These are phyloP conservation scores for Citrus medica DNA, from an alignment of 345 rosid species.

Conservation along the genomic window DNA sequence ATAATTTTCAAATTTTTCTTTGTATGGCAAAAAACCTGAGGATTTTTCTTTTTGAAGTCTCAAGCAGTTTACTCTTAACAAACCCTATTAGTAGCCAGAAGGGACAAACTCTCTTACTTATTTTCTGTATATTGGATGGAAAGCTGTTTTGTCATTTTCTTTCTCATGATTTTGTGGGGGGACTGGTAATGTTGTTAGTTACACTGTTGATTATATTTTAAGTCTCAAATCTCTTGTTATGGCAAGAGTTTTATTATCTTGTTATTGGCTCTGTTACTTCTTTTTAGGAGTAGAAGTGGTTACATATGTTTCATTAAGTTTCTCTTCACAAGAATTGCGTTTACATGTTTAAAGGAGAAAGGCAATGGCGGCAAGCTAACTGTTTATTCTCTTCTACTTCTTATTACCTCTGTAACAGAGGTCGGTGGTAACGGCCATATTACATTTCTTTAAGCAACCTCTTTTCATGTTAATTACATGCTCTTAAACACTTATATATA, in stretches of 20 bases:
- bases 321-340: slow-evolving; percentile 29
- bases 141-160: neutral
- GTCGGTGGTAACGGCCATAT: slow-evolving; percentile 28
- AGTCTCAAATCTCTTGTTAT: neutral
- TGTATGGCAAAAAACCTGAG: no score
- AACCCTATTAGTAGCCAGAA: neutral
- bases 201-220: neutral
- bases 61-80: no score
- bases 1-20: no score
- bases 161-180: no score
- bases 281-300: neutral
- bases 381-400: slow-evolving; percentile 6
- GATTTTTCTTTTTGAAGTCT: no score
- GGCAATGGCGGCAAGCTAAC: slow-evolving; percentile 9
- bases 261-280: neutral
- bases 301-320: neutral
- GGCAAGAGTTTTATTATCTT: neutral
- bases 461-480: neutral
- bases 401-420: neutral
- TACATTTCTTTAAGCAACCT: neutral
- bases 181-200: neutral
- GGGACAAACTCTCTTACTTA: neutral
- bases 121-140: neutral
- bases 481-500: neutral
- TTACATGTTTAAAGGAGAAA: slow-evolving; percentile 18